Conservation (phyloP, 2,329 filamentous ascomycete species). For the Sordariomycetes sp. region DNA sequence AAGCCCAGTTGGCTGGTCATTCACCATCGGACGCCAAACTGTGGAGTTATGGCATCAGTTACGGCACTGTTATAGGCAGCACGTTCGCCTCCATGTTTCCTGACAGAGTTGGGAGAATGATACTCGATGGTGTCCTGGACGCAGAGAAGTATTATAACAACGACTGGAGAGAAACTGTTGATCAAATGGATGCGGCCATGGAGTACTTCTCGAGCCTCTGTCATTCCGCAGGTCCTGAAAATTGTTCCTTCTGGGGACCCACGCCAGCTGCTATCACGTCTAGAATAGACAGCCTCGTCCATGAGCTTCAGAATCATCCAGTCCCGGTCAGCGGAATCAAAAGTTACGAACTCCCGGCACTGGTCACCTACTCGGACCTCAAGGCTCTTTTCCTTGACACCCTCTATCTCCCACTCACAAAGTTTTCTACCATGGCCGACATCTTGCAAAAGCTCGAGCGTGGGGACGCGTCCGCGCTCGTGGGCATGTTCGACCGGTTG, state of each 20-base stretch:
- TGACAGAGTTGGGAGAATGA: conserved; percentile 23
- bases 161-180: conserved; percentile 11
- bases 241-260: conserved; percentile 19
- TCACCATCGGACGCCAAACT: conserved; percentile 15
- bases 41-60: conserved; percentile 16
- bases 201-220: conserved; percentile 11
- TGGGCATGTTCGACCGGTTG: conserved; percentile 9
- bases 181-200: conserved; percentile 12
- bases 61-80: conserved; percentile 19
- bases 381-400: conserved; percentile 14
- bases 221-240: conserved; percentile 13
- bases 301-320: conserved; percentile 14
- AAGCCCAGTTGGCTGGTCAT: conserved; percentile 12
- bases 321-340: conserved; percentile 12
- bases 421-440: conserved; percentile 16
- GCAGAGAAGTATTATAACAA: conserved; percentile 15
- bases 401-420: conserved; percentile 11
- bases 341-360: conserved; percentile 7
- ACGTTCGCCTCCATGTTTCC: conserved; percentile 28
- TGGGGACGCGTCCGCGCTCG: conserved; percentile 16
- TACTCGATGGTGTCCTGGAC: conserved; percentile 20
- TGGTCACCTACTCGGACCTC: conserved; percentile 19
- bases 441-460: conserved; percentile 14
- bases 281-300: conserved; percentile 14
- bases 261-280: conserved; percentile 14